phyloP scores from a whole-genome alignment of 331 rosid genomes.

The Cydonia oblonga region DNA sequence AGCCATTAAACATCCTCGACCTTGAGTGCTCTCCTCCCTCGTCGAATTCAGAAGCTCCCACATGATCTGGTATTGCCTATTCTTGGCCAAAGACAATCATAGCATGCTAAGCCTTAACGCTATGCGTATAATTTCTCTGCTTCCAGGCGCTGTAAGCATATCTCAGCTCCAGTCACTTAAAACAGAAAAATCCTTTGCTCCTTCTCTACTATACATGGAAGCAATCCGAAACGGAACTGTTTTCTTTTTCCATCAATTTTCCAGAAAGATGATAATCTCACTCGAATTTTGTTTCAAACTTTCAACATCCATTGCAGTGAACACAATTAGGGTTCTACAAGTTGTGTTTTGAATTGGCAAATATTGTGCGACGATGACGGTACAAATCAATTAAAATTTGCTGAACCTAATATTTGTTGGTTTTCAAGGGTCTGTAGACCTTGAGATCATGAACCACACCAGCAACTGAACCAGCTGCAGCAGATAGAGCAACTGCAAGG shows the following conservation, averaged over 20 bases:
- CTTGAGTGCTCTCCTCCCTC: constrained; percentile 65
- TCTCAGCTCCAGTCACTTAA: background rate
- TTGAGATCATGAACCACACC: constrained; percentile 18
- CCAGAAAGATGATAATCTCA: no score
- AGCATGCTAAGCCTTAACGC: constrained; percentile 59
- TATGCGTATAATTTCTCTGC: constrained; percentile 35
- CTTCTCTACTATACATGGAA: no score
- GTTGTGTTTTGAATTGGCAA: background rate
- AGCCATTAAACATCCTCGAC: constrained; percentile 68
- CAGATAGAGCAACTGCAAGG: constrained; percentile 7
- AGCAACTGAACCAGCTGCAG: constrained; percentile 21
- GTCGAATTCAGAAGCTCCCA: constrained; percentile 75
- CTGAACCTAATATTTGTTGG: background rate
- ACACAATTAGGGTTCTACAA: background rate
- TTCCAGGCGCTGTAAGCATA: no score
- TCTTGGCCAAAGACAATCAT: constrained; percentile 74
- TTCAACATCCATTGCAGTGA: no score
- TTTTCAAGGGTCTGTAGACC: constrained; percentile 16
- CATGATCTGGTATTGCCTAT: constrained; percentile 72
- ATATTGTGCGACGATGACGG: no score
- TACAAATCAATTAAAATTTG: no score
- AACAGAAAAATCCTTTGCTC: no score
- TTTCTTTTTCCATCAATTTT: no score
- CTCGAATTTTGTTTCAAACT: no score
- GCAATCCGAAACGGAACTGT: no score